These are phyloP conservation scores for Boeremia exigua DNA, from an alignment of 2,329 filamentous ascomycete genomes.

Conservation along the genomic window DNA sequence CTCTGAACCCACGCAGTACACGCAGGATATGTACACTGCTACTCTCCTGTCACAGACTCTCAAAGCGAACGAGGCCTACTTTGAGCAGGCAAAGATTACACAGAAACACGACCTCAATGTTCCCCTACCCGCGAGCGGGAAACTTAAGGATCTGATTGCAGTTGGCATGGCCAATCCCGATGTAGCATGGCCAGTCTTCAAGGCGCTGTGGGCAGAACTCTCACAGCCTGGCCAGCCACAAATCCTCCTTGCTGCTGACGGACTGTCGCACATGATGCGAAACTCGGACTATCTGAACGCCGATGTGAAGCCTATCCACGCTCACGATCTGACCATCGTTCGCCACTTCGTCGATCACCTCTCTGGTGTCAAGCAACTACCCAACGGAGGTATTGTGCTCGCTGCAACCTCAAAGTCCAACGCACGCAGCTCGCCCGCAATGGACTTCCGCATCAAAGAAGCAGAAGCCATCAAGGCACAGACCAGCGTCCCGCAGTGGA, in stretches of 20 bases:
- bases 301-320: conserved; percentile 76
- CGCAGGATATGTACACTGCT: conserved; percentile 79
- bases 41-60: conserved; percentile 75
- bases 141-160: conserved; percentile 71
- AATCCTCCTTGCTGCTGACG: conserved; percentile 79
- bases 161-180: conserved; percentile 76
- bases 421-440: conserved; percentile 65
- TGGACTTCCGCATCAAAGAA: conserved; percentile 70
- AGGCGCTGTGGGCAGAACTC: conserved; percentile 82
- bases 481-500: conserved; percentile 49
- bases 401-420: conserved; percentile 78
- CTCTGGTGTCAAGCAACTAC: conserved; percentile 52
- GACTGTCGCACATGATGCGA: conserved; percentile 81
- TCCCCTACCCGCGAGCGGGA: conserved; percentile 63
- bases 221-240: conserved; percentile 63
- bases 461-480: conserved; percentile 53
- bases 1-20: conserved; percentile 64
- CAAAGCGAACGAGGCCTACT: conserved; percentile 72
- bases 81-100: conserved; percentile 61
- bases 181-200: conserved; percentile 79
- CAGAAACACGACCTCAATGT: conserved; percentile 65
- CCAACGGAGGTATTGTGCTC: conserved; percentile 80
- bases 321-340: conserved; percentile 81
- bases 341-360: conserved; percentile 77
- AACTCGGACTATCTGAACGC: conserved; percentile 76